Percentiles rank a stretch among this genome's conserved stretches.
These are phyloP conservation scores for Hippophae tibetana DNA, from an alignment of 306 rosid species.

Conservation along the genomic window DNA sequence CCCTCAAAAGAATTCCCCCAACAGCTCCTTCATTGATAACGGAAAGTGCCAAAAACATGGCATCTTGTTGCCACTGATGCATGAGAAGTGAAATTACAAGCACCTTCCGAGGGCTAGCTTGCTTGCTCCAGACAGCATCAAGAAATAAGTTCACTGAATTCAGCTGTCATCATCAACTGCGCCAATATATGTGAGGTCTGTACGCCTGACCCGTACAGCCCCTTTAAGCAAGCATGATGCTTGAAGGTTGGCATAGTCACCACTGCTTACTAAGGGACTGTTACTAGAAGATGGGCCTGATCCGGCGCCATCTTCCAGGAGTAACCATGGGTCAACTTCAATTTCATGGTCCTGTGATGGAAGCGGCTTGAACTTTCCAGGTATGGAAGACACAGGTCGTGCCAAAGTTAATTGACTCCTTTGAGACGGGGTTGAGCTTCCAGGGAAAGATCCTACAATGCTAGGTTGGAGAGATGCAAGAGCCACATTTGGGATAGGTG, in stretches of 20 bases:
- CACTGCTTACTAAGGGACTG: slow-evolving; percentile 47
- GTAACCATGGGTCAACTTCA: slow-evolving; percentile 87
- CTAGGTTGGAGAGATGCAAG: slow-evolving; percentile 50
- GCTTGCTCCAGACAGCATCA: slow-evolving; percentile 30
- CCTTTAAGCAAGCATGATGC: slow-evolving; percentile 91
- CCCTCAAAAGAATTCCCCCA: slow-evolving; percentile 27
- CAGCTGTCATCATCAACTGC: slow-evolving; percentile 80
- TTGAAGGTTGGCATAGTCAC: slow-evolving; percentile 63
- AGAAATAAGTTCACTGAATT: slow-evolving; percentile 29
- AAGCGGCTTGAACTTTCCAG: slow-evolving; percentile 56
- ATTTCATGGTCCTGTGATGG: slow-evolving; percentile 43
- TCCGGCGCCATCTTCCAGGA: slow-evolving; percentile 94
- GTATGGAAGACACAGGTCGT: slow-evolving; percentile 30
- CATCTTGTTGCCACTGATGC: slow-evolving; percentile 39
- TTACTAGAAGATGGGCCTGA: slow-evolving; percentile 56
- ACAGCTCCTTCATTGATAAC: slow-evolving; percentile 20
- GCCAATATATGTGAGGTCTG: slow-evolving; percentile 85
- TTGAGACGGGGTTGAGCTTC: slow-evolving; percentile 40
- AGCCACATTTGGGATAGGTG: slow-evolving; percentile 47
- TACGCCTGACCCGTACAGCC: slow-evolving; percentile 79
- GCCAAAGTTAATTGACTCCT: slow-evolving; percentile 36
- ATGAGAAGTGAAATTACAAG: slow-evolving; percentile 20
- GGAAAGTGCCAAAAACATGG: slow-evolving; percentile 18
- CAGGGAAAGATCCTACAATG: slow-evolving; percentile 24
- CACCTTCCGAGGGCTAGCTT: slow-evolving; percentile 37